Base-by-base conservation (phyloP, 73 alveolate species). In the Uronychia binucleata region DNA sequence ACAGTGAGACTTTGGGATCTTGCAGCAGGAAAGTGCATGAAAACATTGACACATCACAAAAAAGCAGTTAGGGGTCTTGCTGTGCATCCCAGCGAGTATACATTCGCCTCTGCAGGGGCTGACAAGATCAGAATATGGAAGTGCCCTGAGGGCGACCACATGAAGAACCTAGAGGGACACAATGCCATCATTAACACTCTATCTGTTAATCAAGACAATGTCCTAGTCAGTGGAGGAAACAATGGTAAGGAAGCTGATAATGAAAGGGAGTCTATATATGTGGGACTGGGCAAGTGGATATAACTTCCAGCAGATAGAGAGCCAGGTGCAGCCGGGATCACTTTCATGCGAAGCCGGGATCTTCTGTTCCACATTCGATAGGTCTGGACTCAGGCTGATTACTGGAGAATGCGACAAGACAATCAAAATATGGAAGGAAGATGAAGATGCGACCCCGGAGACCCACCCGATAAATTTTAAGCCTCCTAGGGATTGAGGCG, bases 341-440 rank as follows among this genome's bases (percentile, higher is more conserved):
- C 86, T 98, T 81, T 91, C 93, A 33, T 91, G 98, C 79, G 99
- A 98, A 89, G 96, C 96, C 75, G 99, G 97, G 57, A 98, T 98
- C 30, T 98, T 97, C 87, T 97, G 95, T 58, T 59, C 94, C 74
- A 92, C 90, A 25, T 98, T 98, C 84, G 99, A 98, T 91, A 90
- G 94, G 84, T 90, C 98, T 82, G 96, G 97, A 78, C 88, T 97
- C 77, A 98, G 99, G 89, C 76, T 98, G 75, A 92, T 98, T 30
- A 97, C 99, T 28, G 99, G 98, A 19, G 99, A 98, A 76, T 98
- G 99, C 82, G 99, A 98, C 90, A 98, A 98, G 90, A 96, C 99
- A 0, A 98, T 98, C 33, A 97, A 97, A 88, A 93, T 97, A 81
- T 98, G 95, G 86, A 97, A 94, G 82, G 98, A 97, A 89, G 97